Evolutionary conservation across 306 rosid species (phyloP).

Genomic region (Citrullus amarus): DNA sequence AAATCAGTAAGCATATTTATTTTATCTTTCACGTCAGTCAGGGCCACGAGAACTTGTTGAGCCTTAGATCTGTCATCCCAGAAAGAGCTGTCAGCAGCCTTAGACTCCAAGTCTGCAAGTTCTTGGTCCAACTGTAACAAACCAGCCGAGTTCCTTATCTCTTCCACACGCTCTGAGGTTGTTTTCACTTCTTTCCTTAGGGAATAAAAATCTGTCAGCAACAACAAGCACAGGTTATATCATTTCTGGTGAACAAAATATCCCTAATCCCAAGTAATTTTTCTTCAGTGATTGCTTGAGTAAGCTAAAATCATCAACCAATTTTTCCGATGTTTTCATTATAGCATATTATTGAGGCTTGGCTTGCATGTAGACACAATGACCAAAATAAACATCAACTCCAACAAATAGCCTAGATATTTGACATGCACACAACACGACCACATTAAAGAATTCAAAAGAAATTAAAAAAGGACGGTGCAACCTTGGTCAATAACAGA

Average conservation of each 20-base stretch:
- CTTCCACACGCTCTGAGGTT: conserved; percentile 48
- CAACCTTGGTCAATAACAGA: conserved; percentile 95
- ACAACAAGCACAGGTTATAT: background rate
- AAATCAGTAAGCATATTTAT: conserved; percentile 56
- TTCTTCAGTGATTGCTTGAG: background rate
- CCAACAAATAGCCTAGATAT: background rate
- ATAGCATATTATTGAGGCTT: background rate
- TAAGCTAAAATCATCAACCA: background rate
- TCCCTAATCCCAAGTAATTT: background rate
- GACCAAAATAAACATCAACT: background rate
- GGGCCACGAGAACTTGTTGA: conserved; percentile 56
- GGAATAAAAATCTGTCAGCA: conserved; percentile 66
- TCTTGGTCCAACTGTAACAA: conserved; percentile 50
- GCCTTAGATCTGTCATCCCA: conserved; percentile 83
- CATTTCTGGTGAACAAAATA: background rate
- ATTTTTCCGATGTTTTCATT: background rate
- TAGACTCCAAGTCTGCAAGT: conserved; percentile 54
- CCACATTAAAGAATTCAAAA: background rate
- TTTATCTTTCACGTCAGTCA: conserved; percentile 76
- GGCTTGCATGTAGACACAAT: background rate
- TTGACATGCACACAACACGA: background rate
- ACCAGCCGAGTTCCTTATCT: conserved; percentile 64
- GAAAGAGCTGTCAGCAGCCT: conserved; percentile 55
- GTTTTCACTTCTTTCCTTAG: conserved; percentile 67
- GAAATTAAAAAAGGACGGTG: background rate